A percentile compares a stretch with the other conserved stretches of the same genome.
These are phyloP conservation scores for Colletotrichum sublineola DNA, from an alignment of 2,329 filamentous ascomycete genomes.

Conservation along the genomic window DNA sequence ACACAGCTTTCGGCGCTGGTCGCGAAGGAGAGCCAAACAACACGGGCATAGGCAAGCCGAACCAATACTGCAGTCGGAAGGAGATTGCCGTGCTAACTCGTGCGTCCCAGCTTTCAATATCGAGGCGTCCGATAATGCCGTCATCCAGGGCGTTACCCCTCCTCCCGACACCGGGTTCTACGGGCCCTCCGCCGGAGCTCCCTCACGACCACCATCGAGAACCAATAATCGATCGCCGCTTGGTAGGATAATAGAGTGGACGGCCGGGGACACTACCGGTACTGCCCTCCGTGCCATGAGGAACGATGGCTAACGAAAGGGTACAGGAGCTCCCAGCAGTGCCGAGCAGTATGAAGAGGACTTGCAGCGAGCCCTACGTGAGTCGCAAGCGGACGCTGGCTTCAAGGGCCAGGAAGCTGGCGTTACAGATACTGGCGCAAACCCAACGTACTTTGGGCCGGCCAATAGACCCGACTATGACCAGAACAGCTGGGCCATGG, in stretches of 20 bases:
- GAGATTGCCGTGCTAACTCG: conserved; percentile 19
- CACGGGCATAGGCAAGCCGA: conserved; percentile 60
- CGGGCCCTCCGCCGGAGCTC: conserved; percentile 56
- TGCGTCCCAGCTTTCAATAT: conserved; percentile 66
- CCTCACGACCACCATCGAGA: conserved; percentile 74
- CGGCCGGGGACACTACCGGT: conserved; percentile 50
- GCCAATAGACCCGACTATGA: conserved; percentile 70
- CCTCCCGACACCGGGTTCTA: conserved; percentile 53
- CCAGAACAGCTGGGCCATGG: conserved; percentile 70
- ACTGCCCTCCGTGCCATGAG: conserved; percentile 31
- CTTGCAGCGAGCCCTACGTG: conserved; percentile 67
- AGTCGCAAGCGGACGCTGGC: conserved; percentile 63
- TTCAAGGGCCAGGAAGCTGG: conserved; percentile 64
- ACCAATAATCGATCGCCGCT: conserved; percentile 69
- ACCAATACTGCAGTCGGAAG: neutral
- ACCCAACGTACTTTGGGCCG: conserved; percentile 68
- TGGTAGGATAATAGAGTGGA: conserved; percentile 64
- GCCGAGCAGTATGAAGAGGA: conserved; percentile 66
- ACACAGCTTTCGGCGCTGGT: conserved; percentile 64
- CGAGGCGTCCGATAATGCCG: conserved; percentile 61
- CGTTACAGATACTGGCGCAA: conserved; percentile 55
- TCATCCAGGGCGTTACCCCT: conserved; percentile 60
- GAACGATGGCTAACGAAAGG: conserved; percentile 41
- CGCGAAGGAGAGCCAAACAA: conserved; percentile 63
- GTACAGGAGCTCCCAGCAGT: conserved; percentile 47